Conservation (phyloP, 495 filamentous ascomycete species). For the Aspergillus coremiiformis region DNA sequence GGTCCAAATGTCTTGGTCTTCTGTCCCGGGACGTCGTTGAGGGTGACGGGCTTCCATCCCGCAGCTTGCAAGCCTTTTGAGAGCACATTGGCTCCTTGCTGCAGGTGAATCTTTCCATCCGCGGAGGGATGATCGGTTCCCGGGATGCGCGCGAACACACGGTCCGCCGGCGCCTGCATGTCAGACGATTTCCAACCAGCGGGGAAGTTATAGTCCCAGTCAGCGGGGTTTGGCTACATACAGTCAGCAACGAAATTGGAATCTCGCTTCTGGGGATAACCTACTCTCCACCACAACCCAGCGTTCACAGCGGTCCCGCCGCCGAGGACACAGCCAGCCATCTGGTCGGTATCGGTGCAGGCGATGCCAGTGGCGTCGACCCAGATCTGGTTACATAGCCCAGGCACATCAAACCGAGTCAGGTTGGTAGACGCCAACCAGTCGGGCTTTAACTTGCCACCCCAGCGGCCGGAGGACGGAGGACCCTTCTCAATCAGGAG, state of each 20-base stretch:
- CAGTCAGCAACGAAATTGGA: background rate
- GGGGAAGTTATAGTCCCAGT: conserved; percentile 6
- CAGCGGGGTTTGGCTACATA: background rate
- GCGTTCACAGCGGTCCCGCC: conserved; percentile 10
- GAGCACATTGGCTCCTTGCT: background rate
- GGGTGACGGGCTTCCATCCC: background rate
- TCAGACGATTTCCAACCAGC: background rate
- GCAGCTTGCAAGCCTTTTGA: background rate
- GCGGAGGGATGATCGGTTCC: background rate
- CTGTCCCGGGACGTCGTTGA: background rate
- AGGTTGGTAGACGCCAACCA: conserved; percentile 3
- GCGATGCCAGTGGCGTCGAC: conserved; percentile 2
- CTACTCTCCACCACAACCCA: conserved; percentile 4
- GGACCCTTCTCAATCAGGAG: conserved; percentile 45
- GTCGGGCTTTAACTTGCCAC: background rate
- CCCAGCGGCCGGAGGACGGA: conserved; percentile 2
- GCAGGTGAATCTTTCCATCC: conserved; percentile 1
- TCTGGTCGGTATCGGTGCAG: conserved; percentile 15
- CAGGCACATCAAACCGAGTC: conserved; percentile 6
- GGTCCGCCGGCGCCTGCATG: conserved; percentile 3
- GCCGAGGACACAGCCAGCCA: conserved; percentile 16
- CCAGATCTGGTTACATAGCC: conserved; percentile 8
- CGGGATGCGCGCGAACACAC: conserved; percentile 3
- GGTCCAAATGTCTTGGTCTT: conserved; percentile 4
- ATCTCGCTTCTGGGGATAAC: background rate